Percentiles rank a stretch among this genome's conserved stretches.
Conservation (phyloP, 2,329 filamentous ascomycete species). For the Fusarium nelsonii region DNA sequence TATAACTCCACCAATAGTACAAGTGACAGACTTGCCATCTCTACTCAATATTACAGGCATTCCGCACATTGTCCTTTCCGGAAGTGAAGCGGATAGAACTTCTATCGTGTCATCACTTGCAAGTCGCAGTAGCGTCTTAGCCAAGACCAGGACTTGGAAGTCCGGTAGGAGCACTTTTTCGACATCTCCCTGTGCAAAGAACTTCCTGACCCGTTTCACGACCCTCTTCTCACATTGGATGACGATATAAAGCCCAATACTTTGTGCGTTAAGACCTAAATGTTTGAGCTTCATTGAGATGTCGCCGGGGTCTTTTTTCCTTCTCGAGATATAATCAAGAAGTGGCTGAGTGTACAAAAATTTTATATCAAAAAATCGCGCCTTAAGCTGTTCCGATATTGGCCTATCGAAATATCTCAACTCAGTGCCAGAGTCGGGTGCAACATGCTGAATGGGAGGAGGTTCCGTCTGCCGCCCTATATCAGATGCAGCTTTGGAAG, state of each 20-base stretch:
- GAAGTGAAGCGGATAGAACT: rapidly evolving
- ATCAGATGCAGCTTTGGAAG: too few species aligned
- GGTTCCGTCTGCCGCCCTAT: background rate
- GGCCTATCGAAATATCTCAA: background rate
- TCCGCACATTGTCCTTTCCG: background rate
- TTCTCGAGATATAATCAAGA: background rate
- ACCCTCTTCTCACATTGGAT: constrained; percentile 2
- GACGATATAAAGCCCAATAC: background rate
- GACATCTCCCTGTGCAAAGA: background rate
- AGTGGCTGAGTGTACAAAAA: background rate
- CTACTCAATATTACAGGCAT: background rate
- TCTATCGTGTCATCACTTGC: rapidly evolving
- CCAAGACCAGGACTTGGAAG: background rate
- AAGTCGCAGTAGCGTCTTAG: background rate
- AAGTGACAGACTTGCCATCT: background rate
- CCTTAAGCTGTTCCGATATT: background rate
- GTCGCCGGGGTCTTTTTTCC: background rate
- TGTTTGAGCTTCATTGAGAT: background rate
- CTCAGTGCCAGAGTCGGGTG: background rate
- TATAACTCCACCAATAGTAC: background rate
- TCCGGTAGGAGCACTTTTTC: background rate
- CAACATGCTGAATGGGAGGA: background rate
- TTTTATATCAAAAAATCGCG: constrained; percentile 1
- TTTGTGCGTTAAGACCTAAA: background rate
- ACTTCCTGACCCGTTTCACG: background rate